Conservation (phyloP, 2,329 filamentous ascomycete species). For the Diaporthe capsici region DNA sequence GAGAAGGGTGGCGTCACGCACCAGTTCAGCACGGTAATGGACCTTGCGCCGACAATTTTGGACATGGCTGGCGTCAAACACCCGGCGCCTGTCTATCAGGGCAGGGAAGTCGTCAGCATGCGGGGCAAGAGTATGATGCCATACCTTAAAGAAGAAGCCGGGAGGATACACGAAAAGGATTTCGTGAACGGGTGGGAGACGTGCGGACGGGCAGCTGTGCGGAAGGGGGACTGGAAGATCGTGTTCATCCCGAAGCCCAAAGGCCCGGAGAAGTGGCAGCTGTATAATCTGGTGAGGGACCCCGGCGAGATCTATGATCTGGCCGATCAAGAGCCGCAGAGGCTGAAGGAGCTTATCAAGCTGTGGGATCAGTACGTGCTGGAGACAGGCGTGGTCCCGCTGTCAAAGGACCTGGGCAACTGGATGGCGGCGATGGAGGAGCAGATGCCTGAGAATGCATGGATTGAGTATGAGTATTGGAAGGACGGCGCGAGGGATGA, state of each 20-base stretch:
- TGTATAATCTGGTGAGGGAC: slow-evolving; percentile 61
- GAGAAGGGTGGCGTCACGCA: slow-evolving; percentile 56
- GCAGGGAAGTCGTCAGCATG: slow-evolving; percentile 52
- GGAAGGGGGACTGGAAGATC: slow-evolving; percentile 55
- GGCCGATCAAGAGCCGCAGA: slow-evolving; percentile 50
- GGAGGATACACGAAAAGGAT: slow-evolving; percentile 53
- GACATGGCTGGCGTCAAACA: slow-evolving; percentile 64
- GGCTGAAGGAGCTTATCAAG: slow-evolving; percentile 50
- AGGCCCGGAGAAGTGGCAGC: slow-evolving; percentile 63
- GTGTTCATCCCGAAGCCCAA: slow-evolving; percentile 64
- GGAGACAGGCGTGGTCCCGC: slow-evolving; percentile 71
- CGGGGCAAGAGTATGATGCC: slow-evolving; percentile 53
- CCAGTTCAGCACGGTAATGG: slow-evolving; percentile 67
- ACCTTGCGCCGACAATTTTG: slow-evolving; percentile 63
- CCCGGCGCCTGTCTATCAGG: slow-evolving; percentile 64
- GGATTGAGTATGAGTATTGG: slow-evolving; percentile 78
- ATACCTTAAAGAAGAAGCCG: slow-evolving; percentile 46
- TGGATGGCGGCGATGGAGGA: slow-evolving; percentile 73
- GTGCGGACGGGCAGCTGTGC: slow-evolving; percentile 52
- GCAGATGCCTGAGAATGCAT: slow-evolving; percentile 75
- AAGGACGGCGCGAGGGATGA: slow-evolving; percentile 58
- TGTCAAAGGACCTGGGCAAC: slow-evolving; percentile 69
- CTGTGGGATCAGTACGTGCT: slow-evolving; percentile 56
- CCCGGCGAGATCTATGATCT: slow-evolving; percentile 61
- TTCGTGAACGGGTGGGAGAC: slow-evolving; percentile 56